These are phyloP conservation scores for Penicillium sp. DNA, from an alignment of 2,329 filamentous ascomycete species.

Conservation along the genomic window DNA sequence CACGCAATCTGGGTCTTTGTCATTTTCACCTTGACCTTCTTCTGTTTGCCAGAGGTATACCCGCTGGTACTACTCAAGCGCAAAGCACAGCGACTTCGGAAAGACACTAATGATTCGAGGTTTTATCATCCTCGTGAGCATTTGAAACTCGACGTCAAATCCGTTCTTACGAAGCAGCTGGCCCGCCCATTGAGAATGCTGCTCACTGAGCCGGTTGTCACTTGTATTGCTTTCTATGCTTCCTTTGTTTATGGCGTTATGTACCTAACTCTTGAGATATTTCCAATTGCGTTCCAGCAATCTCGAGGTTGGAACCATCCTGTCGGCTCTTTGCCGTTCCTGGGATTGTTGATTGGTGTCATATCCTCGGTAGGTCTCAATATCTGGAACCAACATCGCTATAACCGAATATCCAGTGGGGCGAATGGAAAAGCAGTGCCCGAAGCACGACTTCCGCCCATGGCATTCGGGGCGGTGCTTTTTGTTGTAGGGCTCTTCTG, in stretches of 20 bases:
- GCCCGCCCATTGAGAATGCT: conserved; percentile 37
- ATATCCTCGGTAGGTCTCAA: conserved; percentile 41
- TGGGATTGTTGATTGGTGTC: conserved; percentile 46
- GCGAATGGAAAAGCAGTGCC: conserved; percentile 35
- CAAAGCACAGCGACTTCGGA: conserved; percentile 39
- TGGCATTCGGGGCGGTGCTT: conserved; percentile 45
- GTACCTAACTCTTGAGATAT: conserved; percentile 48
- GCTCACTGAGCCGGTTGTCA: conserved; percentile 48
- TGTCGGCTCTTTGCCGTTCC: conserved; percentile 43
- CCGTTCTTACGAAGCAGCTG: not conserved
- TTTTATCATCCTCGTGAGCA: conserved; percentile 49
- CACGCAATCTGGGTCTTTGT: conserved; percentile 41
- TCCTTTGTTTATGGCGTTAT: conserved; percentile 49
- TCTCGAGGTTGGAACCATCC: conserved; percentile 39
- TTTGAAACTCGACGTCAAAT: conserved; percentile 38
- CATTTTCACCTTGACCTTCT: conserved; percentile 25
- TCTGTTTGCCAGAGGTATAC: conserved; percentile 42
- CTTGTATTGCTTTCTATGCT: conserved; percentile 45
- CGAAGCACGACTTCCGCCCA: conserved; percentile 45
- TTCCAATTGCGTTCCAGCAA: conserved; percentile 48
- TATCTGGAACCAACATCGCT: conserved; percentile 42
- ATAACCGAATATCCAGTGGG: conserved; percentile 31
- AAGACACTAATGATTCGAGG: conserved; percentile 37
- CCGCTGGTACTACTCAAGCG: conserved; percentile 38
- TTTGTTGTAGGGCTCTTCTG: conserved; percentile 46